phyloP scores from a whole-genome alignment of 768 basidiomycete genomes.

The Amanita phalloides region DNA sequence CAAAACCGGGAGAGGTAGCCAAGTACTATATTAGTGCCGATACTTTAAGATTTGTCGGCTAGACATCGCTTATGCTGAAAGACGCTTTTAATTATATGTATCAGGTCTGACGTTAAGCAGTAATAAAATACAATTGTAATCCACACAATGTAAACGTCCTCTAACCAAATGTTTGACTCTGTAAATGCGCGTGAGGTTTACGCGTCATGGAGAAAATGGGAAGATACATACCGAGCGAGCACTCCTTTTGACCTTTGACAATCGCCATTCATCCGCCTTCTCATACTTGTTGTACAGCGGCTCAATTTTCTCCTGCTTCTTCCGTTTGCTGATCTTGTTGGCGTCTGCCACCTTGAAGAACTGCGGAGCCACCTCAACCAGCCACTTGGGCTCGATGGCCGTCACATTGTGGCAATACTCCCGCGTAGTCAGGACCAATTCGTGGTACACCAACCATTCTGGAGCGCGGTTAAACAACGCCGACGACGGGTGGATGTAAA shows the following conservation, averaged over 20 bases:
- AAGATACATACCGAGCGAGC: constrained; percentile 57
- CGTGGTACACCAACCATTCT: constrained; percentile 95
- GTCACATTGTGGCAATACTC: constrained; percentile 92
- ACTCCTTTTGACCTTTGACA: constrained; percentile 87
- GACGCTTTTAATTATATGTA: background rate
- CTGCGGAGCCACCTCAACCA: constrained; percentile 94
- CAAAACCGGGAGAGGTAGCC: constrained; percentile 61
- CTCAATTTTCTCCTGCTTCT: constrained; percentile 94
- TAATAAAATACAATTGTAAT: background rate
- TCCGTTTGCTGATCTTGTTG: constrained; percentile 95
- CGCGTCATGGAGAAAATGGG: background rate
- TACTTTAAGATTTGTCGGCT: constrained; percentile 76
- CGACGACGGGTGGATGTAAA: constrained; percentile 96
- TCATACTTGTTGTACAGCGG: constrained; percentile 94
- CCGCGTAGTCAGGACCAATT: constrained; percentile 91
- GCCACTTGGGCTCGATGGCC: constrained; percentile 96
- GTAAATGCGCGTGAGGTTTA: constrained; percentile 12
- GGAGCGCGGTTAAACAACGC: constrained; percentile 95
- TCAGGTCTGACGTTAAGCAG: background rate
- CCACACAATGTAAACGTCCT: constrained; percentile 9
- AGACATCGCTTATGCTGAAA: constrained; percentile 7
- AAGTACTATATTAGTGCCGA: constrained; percentile 79
- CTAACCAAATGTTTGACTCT: constrained; percentile 89
- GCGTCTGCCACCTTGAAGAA: constrained; percentile 98
- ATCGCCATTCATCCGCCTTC: constrained; percentile 89